These are phyloP conservation scores for Elsinoe arachidis DNA, from an alignment of 2,329 filamentous ascomycete genomes.

Conservation along the genomic window DNA sequence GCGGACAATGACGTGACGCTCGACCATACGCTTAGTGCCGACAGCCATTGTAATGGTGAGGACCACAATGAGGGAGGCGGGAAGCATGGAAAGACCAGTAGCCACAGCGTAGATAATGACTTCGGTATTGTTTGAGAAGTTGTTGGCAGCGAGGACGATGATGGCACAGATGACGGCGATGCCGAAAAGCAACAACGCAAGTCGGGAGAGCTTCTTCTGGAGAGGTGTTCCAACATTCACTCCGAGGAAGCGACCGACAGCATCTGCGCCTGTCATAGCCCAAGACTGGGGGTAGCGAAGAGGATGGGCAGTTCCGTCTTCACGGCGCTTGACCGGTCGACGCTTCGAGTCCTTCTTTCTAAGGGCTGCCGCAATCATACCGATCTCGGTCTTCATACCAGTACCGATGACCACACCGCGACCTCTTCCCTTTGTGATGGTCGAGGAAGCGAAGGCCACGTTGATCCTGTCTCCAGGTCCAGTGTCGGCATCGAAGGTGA, in stretches of 20 bases:
- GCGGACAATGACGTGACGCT: conserved; percentile 56
- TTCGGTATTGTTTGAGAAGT: conserved; percentile 45
- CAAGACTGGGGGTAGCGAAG: conserved; percentile 40
- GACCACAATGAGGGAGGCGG: conserved; percentile 39
- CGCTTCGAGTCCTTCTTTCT: conserved; percentile 41
- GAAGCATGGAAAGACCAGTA: conserved; percentile 54
- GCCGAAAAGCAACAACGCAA: conserved; percentile 67
- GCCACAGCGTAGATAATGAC: conserved; percentile 60
- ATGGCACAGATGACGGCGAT: conserved; percentile 60
- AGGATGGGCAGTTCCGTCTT: conserved; percentile 26
- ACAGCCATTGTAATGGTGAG: conserved; percentile 40
- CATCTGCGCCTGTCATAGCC: conserved; percentile 47
- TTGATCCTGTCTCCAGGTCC: conserved; percentile 56
- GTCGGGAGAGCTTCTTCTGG: conserved; percentile 71
- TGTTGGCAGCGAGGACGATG: conserved; percentile 55
- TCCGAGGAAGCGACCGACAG: conserved; percentile 54
- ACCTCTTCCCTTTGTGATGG: conserved; percentile 54
- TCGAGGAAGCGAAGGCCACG: conserved; percentile 56
- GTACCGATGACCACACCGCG: conserved; percentile 49
- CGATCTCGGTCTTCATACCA: conserved; percentile 59
- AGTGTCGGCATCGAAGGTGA: conserved; percentile 28
- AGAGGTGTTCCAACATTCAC: conserved; percentile 67
- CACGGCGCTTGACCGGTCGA: conserved; percentile 32
- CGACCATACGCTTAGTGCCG: conserved; percentile 55
- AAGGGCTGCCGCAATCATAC: conserved; percentile 57